Conservation (phyloP, 441 rosid species). For the Isatis lusitanica region DNA sequence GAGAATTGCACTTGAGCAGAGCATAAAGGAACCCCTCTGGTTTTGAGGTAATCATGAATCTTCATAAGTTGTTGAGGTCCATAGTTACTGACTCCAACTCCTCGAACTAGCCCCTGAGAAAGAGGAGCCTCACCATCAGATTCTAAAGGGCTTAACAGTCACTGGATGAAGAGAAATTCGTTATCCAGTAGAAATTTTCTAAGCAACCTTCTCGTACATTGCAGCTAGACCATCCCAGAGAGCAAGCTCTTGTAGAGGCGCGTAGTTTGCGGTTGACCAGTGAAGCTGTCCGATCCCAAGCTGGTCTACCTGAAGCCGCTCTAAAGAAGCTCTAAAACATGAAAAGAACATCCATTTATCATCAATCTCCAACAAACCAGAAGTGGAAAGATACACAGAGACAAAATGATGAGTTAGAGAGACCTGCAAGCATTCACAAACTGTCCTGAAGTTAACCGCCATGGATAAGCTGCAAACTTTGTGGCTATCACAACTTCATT, state of each 20-base stretch:
- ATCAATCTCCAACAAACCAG: not conserved
- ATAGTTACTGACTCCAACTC: slow-evolving; percentile 91
- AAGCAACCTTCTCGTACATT: slow-evolving; percentile 88
- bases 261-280: slow-evolving; percentile 94
- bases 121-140: slow-evolving; percentile 2
- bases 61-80: slow-evolving; percentile 84
- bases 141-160: not conserved
- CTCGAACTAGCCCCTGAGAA: slow-evolving; percentile 75
- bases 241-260: slow-evolving; percentile 72
- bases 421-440: slow-evolving; percentile 93
- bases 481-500: slow-evolving; percentile 78
- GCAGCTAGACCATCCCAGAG: slow-evolving; percentile 93
- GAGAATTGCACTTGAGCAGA: slow-evolving; percentile 95
- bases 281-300: slow-evolving; percentile 91
- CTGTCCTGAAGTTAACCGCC: slow-evolving; percentile 88
- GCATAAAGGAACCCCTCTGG: slow-evolving; percentile 76
- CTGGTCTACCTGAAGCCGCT: slow-evolving; percentile 71
- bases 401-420: slow-evolving; percentile 1
- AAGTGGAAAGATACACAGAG: not conserved
- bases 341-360: slow-evolving; percentile 24
- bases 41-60: slow-evolving; percentile 75
- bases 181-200: not conserved
- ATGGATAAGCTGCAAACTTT: slow-evolving; percentile 92
- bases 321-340: slow-evolving; percentile 63
- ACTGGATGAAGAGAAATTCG: not conserved